These are phyloP conservation scores for Amyloporia xantha DNA, from an alignment of 768 basidiomycete species.

Conservation along the genomic window DNA sequence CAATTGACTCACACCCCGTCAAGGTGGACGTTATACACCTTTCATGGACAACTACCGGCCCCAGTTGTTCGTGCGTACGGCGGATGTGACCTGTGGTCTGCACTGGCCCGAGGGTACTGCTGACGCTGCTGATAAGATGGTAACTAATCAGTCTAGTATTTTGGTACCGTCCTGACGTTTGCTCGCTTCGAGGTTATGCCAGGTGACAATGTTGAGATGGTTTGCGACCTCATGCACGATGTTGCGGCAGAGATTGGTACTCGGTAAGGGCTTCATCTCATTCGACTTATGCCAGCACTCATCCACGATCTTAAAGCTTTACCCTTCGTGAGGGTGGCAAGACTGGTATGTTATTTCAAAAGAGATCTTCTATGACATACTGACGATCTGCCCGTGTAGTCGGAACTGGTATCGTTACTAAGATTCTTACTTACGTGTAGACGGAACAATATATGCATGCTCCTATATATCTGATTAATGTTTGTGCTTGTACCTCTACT, in stretches of 20 bases:
- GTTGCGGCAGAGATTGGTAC: slow-evolving; percentile 87
- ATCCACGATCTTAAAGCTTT: slow-evolving; percentile 51
- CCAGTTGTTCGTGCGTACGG: slow-evolving; percentile 92
- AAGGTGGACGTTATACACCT: slow-evolving; percentile 76
- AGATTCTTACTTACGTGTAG: slow-evolving; percentile 51
- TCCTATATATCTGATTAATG: slow-evolving; percentile 15
- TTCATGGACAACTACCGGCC: slow-evolving; percentile 95
- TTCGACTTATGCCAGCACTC: not conserved
- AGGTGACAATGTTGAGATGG: slow-evolving; percentile 94
- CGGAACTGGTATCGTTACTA: slow-evolving; percentile 91
- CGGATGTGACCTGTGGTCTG: slow-evolving; percentile 82
- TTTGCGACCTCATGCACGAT: slow-evolving; percentile 75
- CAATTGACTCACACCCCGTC: not conserved
- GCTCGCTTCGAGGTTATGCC: slow-evolving; percentile 71
- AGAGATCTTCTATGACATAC: not conserved
- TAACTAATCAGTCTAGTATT: slow-evolving; percentile 22
- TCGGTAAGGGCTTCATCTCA: slow-evolving; percentile 39
- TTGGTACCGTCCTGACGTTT: not conserved
- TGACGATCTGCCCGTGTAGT: slow-evolving; percentile 37
- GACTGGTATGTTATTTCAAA: slow-evolving; percentile 62
- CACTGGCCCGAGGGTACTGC: slow-evolving; percentile 83
- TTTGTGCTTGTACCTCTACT: slow-evolving; percentile 12
- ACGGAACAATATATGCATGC: slow-evolving; percentile 7
- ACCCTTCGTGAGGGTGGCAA: slow-evolving; percentile 93
- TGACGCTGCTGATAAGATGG: slow-evolving; percentile 85